Base-by-base conservation (phyloP, 1,284 basidiomycete genomes). In the Clitocybe nebularis region DNA sequence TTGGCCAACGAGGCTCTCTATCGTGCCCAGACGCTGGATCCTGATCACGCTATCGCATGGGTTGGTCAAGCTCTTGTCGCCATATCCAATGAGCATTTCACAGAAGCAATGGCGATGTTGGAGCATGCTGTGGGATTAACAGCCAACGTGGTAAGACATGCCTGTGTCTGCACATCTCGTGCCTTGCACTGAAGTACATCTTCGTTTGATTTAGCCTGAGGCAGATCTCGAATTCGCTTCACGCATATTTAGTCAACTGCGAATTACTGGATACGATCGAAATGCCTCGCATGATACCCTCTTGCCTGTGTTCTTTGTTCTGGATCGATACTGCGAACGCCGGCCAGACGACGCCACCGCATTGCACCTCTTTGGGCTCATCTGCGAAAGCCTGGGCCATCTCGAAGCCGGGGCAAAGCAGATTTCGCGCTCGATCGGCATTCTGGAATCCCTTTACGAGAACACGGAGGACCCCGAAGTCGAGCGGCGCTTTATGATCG, bases 21-120 rank as follows among this genome's bases (percentile, higher is more conserved):
- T 54, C 84, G 84, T 49, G 90, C 94, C 10, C 95, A 98, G 60
- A 85, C 85, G 8, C 72, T 94, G 14, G 93, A 98, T 66, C 92
- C 96, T 2, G 95, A 98, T 56, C 88, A 84, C 64, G 77, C 87
- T 0, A 61, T 83, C 20, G 84, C 93, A n/a, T 99, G 96, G 96
- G 75, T 96, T 10, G 96, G 94, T 0, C 93, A 95, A 60, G 93
- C 85, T 4, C 64, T 96, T 29, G 72, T 97, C 14, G 92, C 93
- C 11, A 74, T 75, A 10, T 62, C 68, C 30, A 82, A 86, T 45
- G 81, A 79, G 0, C 79, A 89, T 48, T 58, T 74, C 5, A 59
- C 64, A 10, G 83, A 90, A 43, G 83, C 89, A 0, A 69, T 72
- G 13, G 74, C 82, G 5, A 64, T 98, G 36, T 81, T 94, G 36